A percentile compares a stretch with the other conserved stretches of the same genome.
phyloP scores from a whole-genome alignment of 192 early-diverging fungal species.

The Linnemannia exigua region DNA sequence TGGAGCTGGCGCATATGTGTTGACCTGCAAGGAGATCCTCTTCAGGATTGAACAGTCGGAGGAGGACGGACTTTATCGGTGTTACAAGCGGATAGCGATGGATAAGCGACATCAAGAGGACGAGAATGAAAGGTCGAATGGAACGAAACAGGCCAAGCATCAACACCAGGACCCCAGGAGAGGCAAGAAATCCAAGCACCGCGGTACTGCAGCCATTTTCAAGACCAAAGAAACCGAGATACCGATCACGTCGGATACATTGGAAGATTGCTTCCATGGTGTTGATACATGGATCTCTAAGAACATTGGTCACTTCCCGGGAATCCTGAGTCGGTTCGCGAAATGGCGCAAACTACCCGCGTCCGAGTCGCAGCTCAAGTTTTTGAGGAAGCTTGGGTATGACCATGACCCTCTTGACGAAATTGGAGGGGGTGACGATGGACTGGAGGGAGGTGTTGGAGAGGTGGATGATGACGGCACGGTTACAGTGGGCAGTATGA shows the following conservation, averaged over 20 bases:
- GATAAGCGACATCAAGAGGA: background rate
- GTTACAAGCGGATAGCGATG: constrained; percentile 38
- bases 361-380: constrained; percentile 62
- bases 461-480: background rate
- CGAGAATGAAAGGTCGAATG: background rate
- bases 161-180: background rate
- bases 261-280: constrained; percentile 70
- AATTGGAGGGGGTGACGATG: background rate
- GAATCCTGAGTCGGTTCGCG: constrained; percentile 61
- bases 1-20: constrained; percentile 46
- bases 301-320: constrained; percentile 20
- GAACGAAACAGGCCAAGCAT: background rate
- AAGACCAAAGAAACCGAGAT: constrained; percentile 28
- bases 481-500: background rate
- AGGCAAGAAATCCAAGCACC: background rate
- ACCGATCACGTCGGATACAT: constrained; percentile 61
- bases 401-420: constrained; percentile 32
- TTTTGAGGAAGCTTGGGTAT: constrained; percentile 61
- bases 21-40: constrained; percentile 35
- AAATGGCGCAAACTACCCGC: constrained; percentile 69
- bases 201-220: background rate
- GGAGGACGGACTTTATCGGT: constrained; percentile 41
- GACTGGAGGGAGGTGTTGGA: background rate
- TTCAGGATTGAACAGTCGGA: constrained; percentile 38
- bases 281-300: constrained; percentile 72